These are phyloP conservation scores for Aspergillus phoenicis DNA, from an alignment of 2,329 filamentous ascomycete genomes.

Conservation along the genomic window DNA sequence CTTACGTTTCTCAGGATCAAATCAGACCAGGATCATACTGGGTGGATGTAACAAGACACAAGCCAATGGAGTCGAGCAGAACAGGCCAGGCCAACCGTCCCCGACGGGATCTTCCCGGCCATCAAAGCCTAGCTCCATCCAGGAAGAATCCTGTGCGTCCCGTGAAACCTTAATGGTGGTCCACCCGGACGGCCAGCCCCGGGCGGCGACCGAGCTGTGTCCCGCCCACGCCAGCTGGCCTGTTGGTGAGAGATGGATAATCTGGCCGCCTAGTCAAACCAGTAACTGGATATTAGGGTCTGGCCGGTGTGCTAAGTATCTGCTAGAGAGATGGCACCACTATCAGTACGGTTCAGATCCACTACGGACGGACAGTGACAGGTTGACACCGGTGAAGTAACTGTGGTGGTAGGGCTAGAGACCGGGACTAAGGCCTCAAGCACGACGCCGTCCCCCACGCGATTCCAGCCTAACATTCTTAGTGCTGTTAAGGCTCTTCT, in stretches of 20 bases:
- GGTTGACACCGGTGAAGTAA: too few species aligned
- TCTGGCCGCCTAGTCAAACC: not conserved
- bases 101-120: not conserved
- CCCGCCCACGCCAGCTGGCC: not conserved
- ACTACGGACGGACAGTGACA: not conserved
- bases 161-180: not conserved
- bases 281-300: not conserved
- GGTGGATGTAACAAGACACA: not conserved
- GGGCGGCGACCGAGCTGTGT: not conserved
- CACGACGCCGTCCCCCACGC: not conserved
- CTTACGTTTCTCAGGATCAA: not conserved
- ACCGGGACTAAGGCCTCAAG: not conserved
- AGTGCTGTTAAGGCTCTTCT: not conserved
- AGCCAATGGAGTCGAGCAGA: too few species aligned
- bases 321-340: not conserved
- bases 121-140: not conserved
- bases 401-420: not conserved
- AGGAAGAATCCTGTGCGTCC: not conserved
- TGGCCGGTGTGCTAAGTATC: not conserved
- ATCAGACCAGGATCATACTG: not conserved
- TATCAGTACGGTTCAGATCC: not conserved
- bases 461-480: not conserved
- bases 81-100: not conserved
- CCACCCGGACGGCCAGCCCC: not conserved
- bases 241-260: not conserved